These are phyloP conservation scores for Gonapodya prolifera DNA, from an alignment of 192 early-diverging fungal species.

Conservation along the genomic window DNA sequence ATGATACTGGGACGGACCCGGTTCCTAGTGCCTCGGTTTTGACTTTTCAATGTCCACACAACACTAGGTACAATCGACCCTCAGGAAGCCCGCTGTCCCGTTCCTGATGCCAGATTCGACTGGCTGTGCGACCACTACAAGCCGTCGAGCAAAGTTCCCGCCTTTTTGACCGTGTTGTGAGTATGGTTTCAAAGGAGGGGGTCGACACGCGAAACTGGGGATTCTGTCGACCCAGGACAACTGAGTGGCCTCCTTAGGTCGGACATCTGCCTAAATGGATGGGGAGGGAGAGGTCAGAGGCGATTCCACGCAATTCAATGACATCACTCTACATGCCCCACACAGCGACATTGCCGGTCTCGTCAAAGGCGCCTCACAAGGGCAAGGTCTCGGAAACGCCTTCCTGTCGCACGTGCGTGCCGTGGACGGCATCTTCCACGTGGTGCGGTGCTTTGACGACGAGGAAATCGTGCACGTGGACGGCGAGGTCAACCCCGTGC, in stretches of 20 bases:
- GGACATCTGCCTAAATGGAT: no score
- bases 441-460: slow-evolving; percentile 82
- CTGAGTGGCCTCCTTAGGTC: no score
- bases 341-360: slow-evolving; percentile 92
- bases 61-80: slow-evolving; percentile 49
- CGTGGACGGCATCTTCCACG: slow-evolving; percentile 75
- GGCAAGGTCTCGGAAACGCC: slow-evolving; percentile 64
- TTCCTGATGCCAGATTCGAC: slow-evolving; percentile 83
- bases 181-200: not conserved
- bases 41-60: not conserved
- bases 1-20: not conserved
- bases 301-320: no score
- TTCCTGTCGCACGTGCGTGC: slow-evolving; percentile 87
- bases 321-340: no score
- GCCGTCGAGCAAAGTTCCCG: slow-evolving; percentile 51
- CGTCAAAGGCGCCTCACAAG: slow-evolving; percentile 66
- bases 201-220: no score
- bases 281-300: no score
- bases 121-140: slow-evolving; percentile 60
- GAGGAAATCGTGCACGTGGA: slow-evolving; percentile 89
- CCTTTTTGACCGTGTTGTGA: slow-evolving; percentile 60
- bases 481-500: slow-evolving; percentile 74
- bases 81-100: slow-evolving; percentile 75
- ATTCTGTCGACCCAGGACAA: no score
- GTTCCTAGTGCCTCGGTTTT: not conserved